Evolutionary conservation across 257 asterid species (phyloP).

Genomic region (Plantago major): DNA sequence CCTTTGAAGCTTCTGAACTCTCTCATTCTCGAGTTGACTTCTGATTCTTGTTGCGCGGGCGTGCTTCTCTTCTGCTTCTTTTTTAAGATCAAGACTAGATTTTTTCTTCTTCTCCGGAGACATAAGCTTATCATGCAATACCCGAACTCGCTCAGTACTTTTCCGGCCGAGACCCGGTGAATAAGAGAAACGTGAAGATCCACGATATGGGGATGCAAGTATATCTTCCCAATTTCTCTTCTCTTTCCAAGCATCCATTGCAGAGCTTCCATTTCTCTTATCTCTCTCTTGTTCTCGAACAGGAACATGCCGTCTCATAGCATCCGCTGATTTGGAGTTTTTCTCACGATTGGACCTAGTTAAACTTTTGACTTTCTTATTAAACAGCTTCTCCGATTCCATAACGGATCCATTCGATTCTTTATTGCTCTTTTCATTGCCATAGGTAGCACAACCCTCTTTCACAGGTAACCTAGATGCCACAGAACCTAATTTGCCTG

Average conservation of each 20-base stretch:
- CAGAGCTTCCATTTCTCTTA: slow-evolving; percentile 56
- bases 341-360: slow-evolving; percentile 39
- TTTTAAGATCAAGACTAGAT: slow-evolving; percentile 77
- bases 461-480: slow-evolving; percentile 43
- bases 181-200: slow-evolving; percentile 83
- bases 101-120: slow-evolving; percentile 96
- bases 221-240: slow-evolving; percentile 97
- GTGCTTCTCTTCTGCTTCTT: slow-evolving; percentile 95
- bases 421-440: slow-evolving; percentile 38
- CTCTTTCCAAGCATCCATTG: slow-evolving; percentile 99
- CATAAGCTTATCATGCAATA: slow-evolving; percentile 93
- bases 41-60: slow-evolving; percentile 96
- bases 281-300: slow-evolving; percentile 66
- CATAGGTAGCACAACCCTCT: slow-evolving; percentile 37
- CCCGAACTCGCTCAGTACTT: slow-evolving; percentile 79
- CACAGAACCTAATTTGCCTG: slow-evolving; percentile 38
- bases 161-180: slow-evolving; percentile 88
- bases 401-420: slow-evolving; percentile 38
- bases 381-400: slow-evolving; percentile 40
- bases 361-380: slow-evolving; percentile 47
- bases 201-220: slow-evolving; percentile 77
- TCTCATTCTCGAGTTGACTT: slow-evolving; percentile 90
- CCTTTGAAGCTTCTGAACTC: slow-evolving; percentile 91
- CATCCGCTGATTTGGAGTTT: slow-evolving; percentile 48
- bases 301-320: slow-evolving; percentile 41